Base-by-base conservation (phyloP, 1,284 basidiomycete genomes). In the Cutaneotrichosporon arboriforme region DNA sequence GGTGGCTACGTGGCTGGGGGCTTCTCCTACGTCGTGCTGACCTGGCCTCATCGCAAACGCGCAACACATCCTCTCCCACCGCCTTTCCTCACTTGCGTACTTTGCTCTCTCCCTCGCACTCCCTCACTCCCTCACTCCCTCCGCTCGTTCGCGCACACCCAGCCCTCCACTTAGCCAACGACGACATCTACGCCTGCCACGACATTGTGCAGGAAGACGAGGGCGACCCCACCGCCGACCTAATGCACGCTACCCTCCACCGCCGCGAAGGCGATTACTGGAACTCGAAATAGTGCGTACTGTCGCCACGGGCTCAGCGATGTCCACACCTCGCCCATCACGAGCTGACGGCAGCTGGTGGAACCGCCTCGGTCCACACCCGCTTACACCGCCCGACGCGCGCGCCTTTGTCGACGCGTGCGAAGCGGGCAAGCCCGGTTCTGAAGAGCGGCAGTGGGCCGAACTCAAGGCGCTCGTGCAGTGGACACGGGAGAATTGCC, bases 261-360 rank as follows among this genome's bases (percentile, higher is more conserved):
- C 60, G 73, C 3, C 50, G 73, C 17, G 72, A 75, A 56, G 72
- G 70, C 12, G 73, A 75, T 49, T 72, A 73, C 51, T 72, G 69
- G 70, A 75, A 75, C 55, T 72, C 70, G 9, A 75, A 74, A 53
- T 75, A 72, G 72, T 72, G 42, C 21, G 69, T 66, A n/a, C 15
- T 5, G 4, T 18, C 33, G 17, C 18, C 34, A 15, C 44, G 41
- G 3, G 2, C 22, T 23, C 9, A 17, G 22, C 36, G 13, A 12
- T 35, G n/a, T 20, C 39, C 2, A 4, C 39, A 12, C 18, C 39
- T 8, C 20, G 7, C n/a, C 36, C 31, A 15, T 38, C 22, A 4
- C 20, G 26, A 3, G 12, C 37, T 54, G 17, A 54, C 36, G 4
- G 12, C 52, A 74, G 72, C 59, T 75, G 73, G 73, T 68, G 51